These are phyloP conservation scores for Coniochaeta pulveracea DNA, from an alignment of 2,329 filamentous ascomycete species.

Conservation along the genomic window DNA sequence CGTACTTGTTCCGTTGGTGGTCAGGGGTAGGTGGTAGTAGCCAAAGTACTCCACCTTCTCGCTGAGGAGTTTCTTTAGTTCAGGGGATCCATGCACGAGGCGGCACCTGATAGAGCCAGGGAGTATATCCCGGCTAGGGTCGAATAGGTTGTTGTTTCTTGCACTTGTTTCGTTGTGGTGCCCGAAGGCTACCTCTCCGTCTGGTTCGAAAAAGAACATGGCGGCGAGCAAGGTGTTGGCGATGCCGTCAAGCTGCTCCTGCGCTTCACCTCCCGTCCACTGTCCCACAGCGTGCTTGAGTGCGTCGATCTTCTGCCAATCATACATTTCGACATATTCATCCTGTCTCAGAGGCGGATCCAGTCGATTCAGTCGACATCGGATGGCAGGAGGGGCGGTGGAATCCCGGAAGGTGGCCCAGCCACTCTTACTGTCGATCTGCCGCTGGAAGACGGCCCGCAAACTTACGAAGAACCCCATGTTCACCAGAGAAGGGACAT, in stretches of 20 bases:
- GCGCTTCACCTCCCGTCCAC: not conserved
- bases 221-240: constrained; percentile 6
- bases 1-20: not conserved
- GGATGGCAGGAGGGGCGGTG: not conserved
- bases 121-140: not conserved
- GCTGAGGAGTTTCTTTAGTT: not conserved
- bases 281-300: not conserved
- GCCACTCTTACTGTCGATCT: constrained; percentile 1
- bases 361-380: constrained; percentile 3
- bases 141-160: not conserved
- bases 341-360: constrained; percentile 2
- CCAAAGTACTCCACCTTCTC: not conserved
- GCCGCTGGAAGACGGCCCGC: not conserved
- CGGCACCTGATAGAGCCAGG: constrained; percentile 5
- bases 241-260: constrained; percentile 11
- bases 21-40: not conserved
- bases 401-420: not conserved
- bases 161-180: not conserved
- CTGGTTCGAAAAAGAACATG: constrained; percentile 8
- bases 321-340: constrained; percentile 4
- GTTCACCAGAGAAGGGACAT: not conserved
- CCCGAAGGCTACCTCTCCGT: constrained; percentile 1
- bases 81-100: not conserved
- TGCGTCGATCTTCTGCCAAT: constrained; percentile 4
- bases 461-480: constrained; percentile 3